Evolutionary conservation across 73 alveolate species (phyloP).

Genomic region (Symbiodinium natans): DNA sequence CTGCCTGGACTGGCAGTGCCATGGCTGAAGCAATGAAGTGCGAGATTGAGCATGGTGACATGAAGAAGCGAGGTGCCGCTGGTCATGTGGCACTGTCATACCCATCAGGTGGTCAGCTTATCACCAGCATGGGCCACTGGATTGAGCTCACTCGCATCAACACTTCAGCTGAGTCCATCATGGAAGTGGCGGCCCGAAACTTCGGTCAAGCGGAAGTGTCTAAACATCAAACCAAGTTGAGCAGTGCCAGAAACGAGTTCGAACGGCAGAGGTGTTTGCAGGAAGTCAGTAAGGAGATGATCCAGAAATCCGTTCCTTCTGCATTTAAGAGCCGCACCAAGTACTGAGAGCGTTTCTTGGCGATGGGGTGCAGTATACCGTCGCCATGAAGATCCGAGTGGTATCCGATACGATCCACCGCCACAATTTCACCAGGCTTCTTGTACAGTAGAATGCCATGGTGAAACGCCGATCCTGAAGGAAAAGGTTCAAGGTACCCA

Average conservation of each 20-base stretch:
- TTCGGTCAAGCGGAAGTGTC: slow-evolving; percentile 23
- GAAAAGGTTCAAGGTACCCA: too few relatives aligned
- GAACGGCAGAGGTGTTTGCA: slow-evolving; percentile 47
- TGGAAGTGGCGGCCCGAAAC: slow-evolving; percentile 27
- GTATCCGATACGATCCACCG: too few relatives aligned
- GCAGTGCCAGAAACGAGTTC: not conserved
- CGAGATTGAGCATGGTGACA: slow-evolving; percentile 7
- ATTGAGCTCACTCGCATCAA: slow-evolving; percentile 64
- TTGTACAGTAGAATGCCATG: too few relatives aligned
- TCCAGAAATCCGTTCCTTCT: slow-evolving; percentile 41
- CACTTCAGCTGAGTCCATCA: slow-evolving; percentile 27
- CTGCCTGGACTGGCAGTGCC: slow-evolving; percentile 12
- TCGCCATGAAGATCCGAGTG: too few relatives aligned
- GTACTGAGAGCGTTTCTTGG: too few relatives aligned
- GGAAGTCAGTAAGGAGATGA: slow-evolving; percentile 47
- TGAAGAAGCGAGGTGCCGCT: slow-evolving; percentile 19
- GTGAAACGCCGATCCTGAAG: too few relatives aligned
- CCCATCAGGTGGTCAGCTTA: slow-evolving; percentile 55
- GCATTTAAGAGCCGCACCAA: slow-evolving; percentile 25
- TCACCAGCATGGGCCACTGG: slow-evolving; percentile 91
- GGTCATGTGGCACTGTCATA: slow-evolving; percentile 50
- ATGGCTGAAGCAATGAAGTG: slow-evolving; percentile 29
- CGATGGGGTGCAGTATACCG: too few relatives aligned
- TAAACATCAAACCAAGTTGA: not conserved
- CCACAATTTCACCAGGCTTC: too few relatives aligned